Conservation (phyloP, 805 yeast species). For the Candida ipomoeae region DNA sequence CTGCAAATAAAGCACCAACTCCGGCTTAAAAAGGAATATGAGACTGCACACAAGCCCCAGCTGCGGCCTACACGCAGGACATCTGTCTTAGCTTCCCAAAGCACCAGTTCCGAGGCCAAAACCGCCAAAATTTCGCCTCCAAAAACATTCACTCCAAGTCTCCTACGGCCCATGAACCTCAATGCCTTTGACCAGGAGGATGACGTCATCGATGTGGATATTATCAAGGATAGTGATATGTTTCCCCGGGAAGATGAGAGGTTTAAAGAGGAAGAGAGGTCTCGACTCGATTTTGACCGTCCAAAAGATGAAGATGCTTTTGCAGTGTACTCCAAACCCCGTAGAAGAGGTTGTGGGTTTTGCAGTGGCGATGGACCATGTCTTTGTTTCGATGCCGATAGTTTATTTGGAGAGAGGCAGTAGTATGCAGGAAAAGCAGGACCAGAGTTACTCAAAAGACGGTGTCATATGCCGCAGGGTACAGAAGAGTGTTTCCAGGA, state of each 20-base stretch:
- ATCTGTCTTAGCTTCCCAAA: too few relatives aligned
- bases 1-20: slow-evolving; percentile 22
- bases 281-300: neutral
- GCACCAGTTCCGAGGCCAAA: neutral
- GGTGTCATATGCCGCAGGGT: too few relatives aligned
- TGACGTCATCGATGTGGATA: slow-evolving; percentile 16
- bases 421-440: too few relatives aligned
- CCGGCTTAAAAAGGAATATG: slow-evolving; percentile 5
- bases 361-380: slow-evolving; percentile 40
- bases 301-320: slow-evolving; percentile 3
- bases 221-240: slow-evolving; percentile 15
- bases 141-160: slow-evolving; percentile 14
- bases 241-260: slow-evolving; percentile 6
- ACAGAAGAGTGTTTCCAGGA: too few relatives aligned
- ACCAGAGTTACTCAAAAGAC: too few relatives aligned
- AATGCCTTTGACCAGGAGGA: slow-evolving; percentile 15
- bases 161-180: slow-evolving; percentile 18
- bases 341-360: slow-evolving; percentile 29
- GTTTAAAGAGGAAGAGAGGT: too few relatives aligned
- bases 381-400: slow-evolving; percentile 39
- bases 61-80: neutral
- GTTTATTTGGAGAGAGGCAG: slow-evolving; percentile 12
- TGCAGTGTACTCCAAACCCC: neutral
- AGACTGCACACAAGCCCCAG: neutral
- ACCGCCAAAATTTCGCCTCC: neutral